phyloP scores from a whole-genome alignment of 257 asterid species.

The Jasminum sambac region DNA sequence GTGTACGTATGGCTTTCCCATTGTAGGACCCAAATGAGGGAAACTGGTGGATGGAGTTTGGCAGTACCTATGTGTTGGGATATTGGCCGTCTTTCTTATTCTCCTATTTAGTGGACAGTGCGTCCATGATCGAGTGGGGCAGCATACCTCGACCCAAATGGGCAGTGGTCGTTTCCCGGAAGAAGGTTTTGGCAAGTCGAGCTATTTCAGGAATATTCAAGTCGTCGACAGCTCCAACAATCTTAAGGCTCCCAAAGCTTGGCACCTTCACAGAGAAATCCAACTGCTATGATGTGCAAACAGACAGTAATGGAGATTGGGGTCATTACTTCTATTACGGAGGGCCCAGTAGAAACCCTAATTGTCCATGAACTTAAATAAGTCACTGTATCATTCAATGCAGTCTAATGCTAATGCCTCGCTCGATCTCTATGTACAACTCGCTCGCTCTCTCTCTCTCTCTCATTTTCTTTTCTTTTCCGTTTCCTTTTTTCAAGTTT shows the following conservation, averaged over 20 bases:
- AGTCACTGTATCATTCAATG: conserved; percentile 39
- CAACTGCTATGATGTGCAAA: conserved; percentile 82
- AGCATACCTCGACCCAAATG: conserved; percentile 88
- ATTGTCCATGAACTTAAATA: conserved; percentile 52
- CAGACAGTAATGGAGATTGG: conserved; percentile 79
- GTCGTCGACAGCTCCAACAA: conserved; percentile 82
- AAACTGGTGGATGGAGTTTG: conserved; percentile 96
- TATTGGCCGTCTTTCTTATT: conserved; percentile 95
- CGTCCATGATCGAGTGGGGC: conserved; percentile 89
- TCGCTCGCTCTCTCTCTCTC: no score
- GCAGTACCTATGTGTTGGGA: conserved; percentile 72
- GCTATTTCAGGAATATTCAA: conserved; percentile 83
- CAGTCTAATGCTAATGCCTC: conserved; percentile 33
- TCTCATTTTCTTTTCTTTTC: background rate
- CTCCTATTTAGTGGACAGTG: conserved; percentile 75
- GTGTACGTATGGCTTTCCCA: background rate
- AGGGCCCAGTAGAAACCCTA: conserved; percentile 87
- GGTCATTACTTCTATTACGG: conserved; percentile 89
- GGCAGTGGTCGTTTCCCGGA: conserved; percentile 89
- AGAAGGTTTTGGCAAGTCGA: conserved; percentile 80
- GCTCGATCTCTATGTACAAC: conserved; percentile 30
- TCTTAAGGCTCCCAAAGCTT: conserved; percentile 72
- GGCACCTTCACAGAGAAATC: conserved; percentile 80
- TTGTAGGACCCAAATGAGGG: conserved; percentile 86
- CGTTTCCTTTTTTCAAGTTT: conserved; percentile 37